Percentiles rank a stretch among this genome's conserved stretches.
These are phyloP conservation scores for Botrytis elliptica DNA, from an alignment of 2,329 filamentous ascomycete species.

Conservation along the genomic window DNA sequence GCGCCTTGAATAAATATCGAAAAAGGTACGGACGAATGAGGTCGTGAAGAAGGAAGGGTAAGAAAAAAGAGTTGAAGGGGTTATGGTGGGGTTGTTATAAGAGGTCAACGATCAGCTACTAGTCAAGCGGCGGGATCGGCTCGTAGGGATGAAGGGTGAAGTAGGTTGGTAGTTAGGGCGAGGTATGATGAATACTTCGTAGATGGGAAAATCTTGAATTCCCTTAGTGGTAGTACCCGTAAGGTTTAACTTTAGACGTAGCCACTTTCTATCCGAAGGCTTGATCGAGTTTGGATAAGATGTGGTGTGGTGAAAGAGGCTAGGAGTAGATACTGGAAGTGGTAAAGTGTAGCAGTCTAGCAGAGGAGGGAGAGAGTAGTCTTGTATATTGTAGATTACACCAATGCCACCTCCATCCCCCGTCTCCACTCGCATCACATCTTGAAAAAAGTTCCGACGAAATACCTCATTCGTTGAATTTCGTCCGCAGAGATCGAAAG, in stretches of 20 bases:
- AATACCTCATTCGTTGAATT: constrained; percentile 4
- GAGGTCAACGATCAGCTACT: constrained; percentile 18
- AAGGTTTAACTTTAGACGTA: constrained; percentile 5
- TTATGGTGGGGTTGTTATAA: constrained; percentile 25
- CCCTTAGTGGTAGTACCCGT: constrained; percentile 10
- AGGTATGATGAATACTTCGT: neutral
- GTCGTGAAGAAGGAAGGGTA: constrained; percentile 30
- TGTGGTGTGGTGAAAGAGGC: neutral
- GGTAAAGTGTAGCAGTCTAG: constrained; percentile 16
- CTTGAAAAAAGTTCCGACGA: neutral
- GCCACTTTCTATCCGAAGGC: constrained; percentile 4
- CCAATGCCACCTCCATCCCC: constrained; percentile 16
- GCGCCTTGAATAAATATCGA: constrained; percentile 45
- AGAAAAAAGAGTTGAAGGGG: constrained; percentile 28
- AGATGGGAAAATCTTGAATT: constrained; percentile 20
- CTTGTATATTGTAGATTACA: constrained; percentile 2
- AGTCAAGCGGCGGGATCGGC: constrained; percentile 22
- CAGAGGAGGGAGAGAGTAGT: neutral
- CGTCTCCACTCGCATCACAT: neutral
- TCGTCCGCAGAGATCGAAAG: constrained; percentile 9
- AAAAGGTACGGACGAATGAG: constrained; percentile 25
- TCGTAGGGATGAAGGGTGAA: constrained; percentile 18
- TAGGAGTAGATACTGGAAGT: constrained; percentile 19
- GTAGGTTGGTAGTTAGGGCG: neutral
- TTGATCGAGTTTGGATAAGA: constrained; percentile 4